Base-by-base conservation (phyloP, 768 basidiomycete genomes). In the Hydnum rufescens region DNA sequence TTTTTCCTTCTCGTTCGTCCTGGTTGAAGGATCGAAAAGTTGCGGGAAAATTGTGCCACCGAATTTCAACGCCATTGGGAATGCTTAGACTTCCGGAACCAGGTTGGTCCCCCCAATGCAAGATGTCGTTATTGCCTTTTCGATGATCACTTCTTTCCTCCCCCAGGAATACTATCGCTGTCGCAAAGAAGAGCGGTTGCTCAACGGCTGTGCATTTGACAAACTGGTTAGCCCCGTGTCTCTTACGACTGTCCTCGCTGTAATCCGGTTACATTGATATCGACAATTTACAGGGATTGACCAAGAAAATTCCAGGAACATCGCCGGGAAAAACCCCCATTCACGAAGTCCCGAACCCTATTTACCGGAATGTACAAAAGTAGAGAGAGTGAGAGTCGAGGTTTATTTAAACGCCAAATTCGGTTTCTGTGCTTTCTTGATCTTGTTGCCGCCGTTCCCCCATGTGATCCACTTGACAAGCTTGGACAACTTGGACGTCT, bases 121-220 rank as follows among this genome's bases (percentile, higher is more conserved):
- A 42, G 36, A 39, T 25, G 4, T 32, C 39, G 32, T 42, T 36
- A 22, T 32, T n/a, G 19, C 29, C 5, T 26, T 26, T 47, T 8
- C 13, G 8, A 8, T 47, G 44, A 13, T 16, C 44, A 13, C 44
- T 16, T 39, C 52, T 34, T 31, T 47, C 3, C 13, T 32, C n/a
- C 19, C 1, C 23, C 62, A 95, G 90, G 81, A 89, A 68, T 90
- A 84, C 65, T 80, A 80, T 62, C 74, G 71, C 29, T 99, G 95
- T 64, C 82, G 95, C 58, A 80, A 83, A 64, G 80, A 78, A 3
- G 95, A 99, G 65, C 78, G 81, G 57, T 65, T 76, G 51, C 73
- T 96, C 46, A 99, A 97, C 71, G 70, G 78, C 54, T 97, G 93
- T 70, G 85, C 93, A 73, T 92, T 96, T 62, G 82, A 92, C 66